Conservation (phyloP, 306 rosid species). For the Quercus alba region DNA sequence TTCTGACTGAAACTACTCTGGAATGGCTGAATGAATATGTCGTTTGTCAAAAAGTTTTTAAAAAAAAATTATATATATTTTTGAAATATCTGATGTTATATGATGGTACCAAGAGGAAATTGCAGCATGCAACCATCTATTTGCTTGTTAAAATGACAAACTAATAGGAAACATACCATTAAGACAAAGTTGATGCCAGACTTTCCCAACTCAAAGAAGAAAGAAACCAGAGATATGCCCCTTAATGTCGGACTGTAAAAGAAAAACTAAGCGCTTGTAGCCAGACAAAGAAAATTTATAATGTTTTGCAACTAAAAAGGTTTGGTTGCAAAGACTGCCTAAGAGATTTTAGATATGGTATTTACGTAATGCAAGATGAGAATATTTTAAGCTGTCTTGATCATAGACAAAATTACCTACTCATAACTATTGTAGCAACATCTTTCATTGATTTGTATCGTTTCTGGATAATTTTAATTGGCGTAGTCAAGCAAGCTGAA, state of each 20-base stretch:
- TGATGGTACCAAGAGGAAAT: too few species aligned
- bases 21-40: background rate
- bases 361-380: background rate
- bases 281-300: background rate
- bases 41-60: background rate
- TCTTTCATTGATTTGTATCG: conserved; percentile 60
- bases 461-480: conserved; percentile 31
- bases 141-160: background rate
- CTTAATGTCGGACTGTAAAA: conserved; percentile 67
- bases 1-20: background rate
- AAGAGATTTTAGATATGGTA: background rate
- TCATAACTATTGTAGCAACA: conserved; percentile 53
- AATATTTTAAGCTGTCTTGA: background rate
- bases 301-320: background rate
- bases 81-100: background rate
- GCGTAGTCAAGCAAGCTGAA: conserved; percentile 39
- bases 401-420: conserved; percentile 37
- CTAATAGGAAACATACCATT: conserved; percentile 41
- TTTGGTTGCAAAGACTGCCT: background rate
- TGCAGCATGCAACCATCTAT: too few species aligned
- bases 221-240: conserved; percentile 64
- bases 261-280: background rate
- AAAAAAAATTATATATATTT: background rate
- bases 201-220: conserved; percentile 83
- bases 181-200: conserved; percentile 59